Conservation (phyloP, 768 basidiomycete genomes). For the Naganishia vaughanmartiniae region DNA sequence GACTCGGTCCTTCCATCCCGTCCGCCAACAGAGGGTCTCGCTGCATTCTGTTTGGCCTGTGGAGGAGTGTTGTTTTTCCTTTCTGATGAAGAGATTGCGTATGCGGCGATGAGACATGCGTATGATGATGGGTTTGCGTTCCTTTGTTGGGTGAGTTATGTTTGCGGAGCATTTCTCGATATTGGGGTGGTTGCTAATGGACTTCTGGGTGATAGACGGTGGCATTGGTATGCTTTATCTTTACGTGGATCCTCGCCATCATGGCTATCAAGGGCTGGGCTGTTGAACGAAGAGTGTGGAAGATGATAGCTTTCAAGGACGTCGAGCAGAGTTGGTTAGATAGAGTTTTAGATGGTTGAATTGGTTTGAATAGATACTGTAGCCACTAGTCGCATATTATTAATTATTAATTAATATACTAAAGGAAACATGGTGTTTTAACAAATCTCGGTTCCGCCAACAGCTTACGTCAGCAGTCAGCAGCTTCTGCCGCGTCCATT, state of each 20-base stretch:
- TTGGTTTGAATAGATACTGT: not conserved
- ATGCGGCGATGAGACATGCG: slow-evolving; percentile 85
- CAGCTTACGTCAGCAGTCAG: too few species aligned
- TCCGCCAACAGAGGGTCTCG: slow-evolving; percentile 88
- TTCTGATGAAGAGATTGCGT: slow-evolving; percentile 81
- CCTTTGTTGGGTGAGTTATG: slow-evolving; percentile 38
- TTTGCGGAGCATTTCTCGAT: too few species aligned
- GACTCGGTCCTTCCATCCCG: slow-evolving; percentile 78
- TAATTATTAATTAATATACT: too few species aligned
- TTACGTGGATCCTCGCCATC: slow-evolving; percentile 75
- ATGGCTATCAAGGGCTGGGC: slow-evolving; percentile 78
- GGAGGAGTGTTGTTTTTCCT: slow-evolving; percentile 88
- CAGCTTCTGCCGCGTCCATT: too few species aligned
- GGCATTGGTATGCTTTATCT: slow-evolving; percentile 78
- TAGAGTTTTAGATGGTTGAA: not conserved
- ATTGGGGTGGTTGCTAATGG: slow-evolving; percentile 1
- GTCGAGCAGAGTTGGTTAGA: not conserved
- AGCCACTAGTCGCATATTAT: too few species aligned
- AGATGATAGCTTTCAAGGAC: not conserved
- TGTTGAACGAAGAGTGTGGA: slow-evolving; percentile 1
- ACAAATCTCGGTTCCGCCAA: too few species aligned
- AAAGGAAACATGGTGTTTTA: too few species aligned
- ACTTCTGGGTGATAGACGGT: slow-evolving; percentile 61
- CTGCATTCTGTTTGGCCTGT: slow-evolving; percentile 78
- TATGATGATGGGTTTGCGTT: slow-evolving; percentile 65